phyloP scores from a whole-genome alignment of 2,329 filamentous ascomycete species.

The Scortechinia acanthostroma region DNA sequence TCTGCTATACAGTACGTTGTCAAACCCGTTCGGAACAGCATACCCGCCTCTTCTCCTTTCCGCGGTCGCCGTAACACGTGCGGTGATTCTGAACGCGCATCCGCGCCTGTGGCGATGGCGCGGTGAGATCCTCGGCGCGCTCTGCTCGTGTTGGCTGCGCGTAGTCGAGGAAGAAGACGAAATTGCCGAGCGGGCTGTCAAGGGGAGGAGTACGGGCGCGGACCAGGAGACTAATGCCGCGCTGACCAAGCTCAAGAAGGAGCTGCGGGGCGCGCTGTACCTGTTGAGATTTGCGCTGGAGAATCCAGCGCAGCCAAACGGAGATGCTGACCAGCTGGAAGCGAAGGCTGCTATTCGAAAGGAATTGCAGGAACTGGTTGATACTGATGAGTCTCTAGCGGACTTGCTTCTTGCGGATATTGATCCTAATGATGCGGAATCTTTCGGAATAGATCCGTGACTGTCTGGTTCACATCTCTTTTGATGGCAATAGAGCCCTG shows the following conservation, averaged over 20 bases:
- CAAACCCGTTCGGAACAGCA: constrained; percentile 59
- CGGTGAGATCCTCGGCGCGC: constrained; percentile 7
- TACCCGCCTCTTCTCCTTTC: constrained; percentile 43
- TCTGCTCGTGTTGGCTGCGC: background rate
- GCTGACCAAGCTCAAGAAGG: constrained; percentile 11
- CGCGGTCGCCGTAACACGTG: constrained; percentile 42
- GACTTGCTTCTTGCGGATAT: constrained; percentile 23
- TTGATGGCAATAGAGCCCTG: too few species aligned
- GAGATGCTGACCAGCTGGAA: constrained; percentile 3
- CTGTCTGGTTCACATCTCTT: constrained; percentile 4
- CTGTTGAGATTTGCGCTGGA: constrained; percentile 17
- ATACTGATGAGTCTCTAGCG: constrained; percentile 20
- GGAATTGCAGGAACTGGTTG: constrained; percentile 11
- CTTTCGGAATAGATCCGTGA: background rate
- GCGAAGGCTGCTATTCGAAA: constrained; percentile 4
- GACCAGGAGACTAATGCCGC: constrained; percentile 6
- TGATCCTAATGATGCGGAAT: background rate
- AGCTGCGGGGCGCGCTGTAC: constrained; percentile 15
- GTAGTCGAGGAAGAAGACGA: constrained; percentile 16
- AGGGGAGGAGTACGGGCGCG: constrained; percentile 3
- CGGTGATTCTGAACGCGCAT: constrained; percentile 59
- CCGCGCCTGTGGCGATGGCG: constrained; percentile 46
- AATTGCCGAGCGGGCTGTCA: constrained; percentile 4
- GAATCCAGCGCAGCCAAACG: background rate
- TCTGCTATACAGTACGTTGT: constrained; percentile 55